Percentiles rank a stretch among this genome's conserved stretches.
phyloP scores from a whole-genome alignment of 1,284 basidiomycete genomes.

The Trichosporon coremiiforme region DNA sequence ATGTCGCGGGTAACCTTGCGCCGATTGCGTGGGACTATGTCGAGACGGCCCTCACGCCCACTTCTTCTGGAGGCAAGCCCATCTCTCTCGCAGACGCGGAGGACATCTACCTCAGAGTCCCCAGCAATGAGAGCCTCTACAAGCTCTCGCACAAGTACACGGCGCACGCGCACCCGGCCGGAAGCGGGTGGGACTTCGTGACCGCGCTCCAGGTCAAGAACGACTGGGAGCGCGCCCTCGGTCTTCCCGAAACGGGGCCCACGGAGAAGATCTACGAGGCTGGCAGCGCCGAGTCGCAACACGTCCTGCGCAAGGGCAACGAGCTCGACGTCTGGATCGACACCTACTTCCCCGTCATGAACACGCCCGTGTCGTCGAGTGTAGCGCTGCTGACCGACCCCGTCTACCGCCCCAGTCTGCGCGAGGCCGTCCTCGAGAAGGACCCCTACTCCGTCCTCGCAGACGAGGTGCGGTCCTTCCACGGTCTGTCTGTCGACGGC shows the following conservation, averaged over 20 bases:
- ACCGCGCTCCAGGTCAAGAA: slow-evolving; percentile 54
- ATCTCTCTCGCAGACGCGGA: slow-evolving; percentile 48
- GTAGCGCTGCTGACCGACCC: slow-evolving; percentile 48
- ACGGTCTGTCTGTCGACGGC: slow-evolving; percentile 51
- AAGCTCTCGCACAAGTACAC: slow-evolving; percentile 52
- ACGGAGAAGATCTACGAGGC: slow-evolving; percentile 54
- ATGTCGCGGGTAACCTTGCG: neutral
- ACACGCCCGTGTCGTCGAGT: slow-evolving; percentile 66
- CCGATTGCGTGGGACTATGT: neutral
- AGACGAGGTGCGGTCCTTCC: slow-evolving; percentile 57
- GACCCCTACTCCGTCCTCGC: slow-evolving; percentile 57
- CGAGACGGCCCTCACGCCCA: neutral
- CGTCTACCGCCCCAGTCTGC: slow-evolving; percentile 58
- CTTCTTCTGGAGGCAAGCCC: neutral
- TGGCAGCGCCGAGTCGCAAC: slow-evolving; percentile 47
- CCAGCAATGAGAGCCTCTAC: slow-evolving; percentile 45
- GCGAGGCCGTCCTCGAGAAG: slow-evolving; percentile 56
- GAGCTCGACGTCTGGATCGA: slow-evolving; percentile 55
- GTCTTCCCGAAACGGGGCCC: slow-evolving; percentile 46
- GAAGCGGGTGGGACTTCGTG: slow-evolving; percentile 52
- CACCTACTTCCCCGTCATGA: slow-evolving; percentile 77
- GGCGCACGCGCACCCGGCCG: slow-evolving; percentile 50
- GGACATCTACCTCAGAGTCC: slow-evolving; percentile 51
- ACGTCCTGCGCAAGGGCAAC: slow-evolving; percentile 25
- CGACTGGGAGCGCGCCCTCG: slow-evolving; percentile 55